Base-by-base conservation (phyloP, 768 basidiomycete genomes). In the Coprinopsis marcescibilis region DNA sequence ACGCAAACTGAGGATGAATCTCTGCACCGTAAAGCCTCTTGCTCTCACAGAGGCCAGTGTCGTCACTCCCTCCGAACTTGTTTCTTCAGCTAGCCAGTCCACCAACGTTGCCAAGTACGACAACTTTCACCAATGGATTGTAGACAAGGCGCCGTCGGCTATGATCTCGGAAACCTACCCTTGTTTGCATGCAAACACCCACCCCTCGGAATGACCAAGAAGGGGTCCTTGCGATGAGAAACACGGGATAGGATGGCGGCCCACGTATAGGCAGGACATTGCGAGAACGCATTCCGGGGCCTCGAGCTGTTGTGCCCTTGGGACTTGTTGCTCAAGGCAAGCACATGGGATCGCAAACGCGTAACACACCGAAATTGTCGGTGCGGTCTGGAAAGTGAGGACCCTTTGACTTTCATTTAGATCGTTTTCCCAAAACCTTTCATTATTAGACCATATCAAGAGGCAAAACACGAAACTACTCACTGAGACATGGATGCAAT, bases 301-400 rank as follows among this genome's bases (percentile, higher is more conserved):
- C n/a, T n/a, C n/a, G n/a, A n/a, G n/a, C n/a, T n/a, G n/a, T 32
- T 32, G 8, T n/a, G 29, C 29, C n/a, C 8, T n/a, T 32, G 29
- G 29, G n/a, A n/a, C n/a, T n/a, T n/a, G n/a, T n/a, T n/a, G n/a
- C n/a, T n/a, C n/a, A n/a, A n/a, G n/a, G n/a, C n/a, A n/a, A n/a
- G n/a, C n/a, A n/a, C n/a, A n/a, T n/a, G n/a, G n/a, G n/a, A n/a
- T n/a, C n/a, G n/a, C n/a, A n/a, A n/a, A n/a, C 19, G 15, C 49
- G 41, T 15, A 49, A 49, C 5, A 48, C 52, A 25, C 43, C 49
- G 37, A 23, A 39, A 13, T 42, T 30, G 17, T 32, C 21, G 19
- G 21, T 15, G 7, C 25, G 37, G 32, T 12, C 5, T 11, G 26
- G 25, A 15, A 10, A 20, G 15, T 23, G 12, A 7, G 46, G 46